Percentiles rank a stretch among this genome's conserved stretches.
Conservation (phyloP, 148 eudicot genomes). For the Diospyros kaki region DNA sequence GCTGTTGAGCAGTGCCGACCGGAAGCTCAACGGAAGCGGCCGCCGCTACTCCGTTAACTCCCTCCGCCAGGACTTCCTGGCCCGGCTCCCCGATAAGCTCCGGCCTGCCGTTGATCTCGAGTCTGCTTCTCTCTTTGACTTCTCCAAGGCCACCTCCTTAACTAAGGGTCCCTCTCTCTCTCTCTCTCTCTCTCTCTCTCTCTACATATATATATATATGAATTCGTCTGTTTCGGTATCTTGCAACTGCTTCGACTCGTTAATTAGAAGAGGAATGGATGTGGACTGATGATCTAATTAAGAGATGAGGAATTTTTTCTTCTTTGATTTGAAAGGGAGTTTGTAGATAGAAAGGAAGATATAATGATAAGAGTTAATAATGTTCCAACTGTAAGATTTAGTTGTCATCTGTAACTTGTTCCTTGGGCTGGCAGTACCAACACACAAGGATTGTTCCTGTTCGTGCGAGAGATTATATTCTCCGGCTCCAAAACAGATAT, state of each 20-base stretch:
- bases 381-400: too few relatives aligned
- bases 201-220: neutral
- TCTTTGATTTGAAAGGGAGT: too few relatives aligned
- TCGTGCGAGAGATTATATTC: too few relatives aligned
- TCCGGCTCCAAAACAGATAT: too few relatives aligned
- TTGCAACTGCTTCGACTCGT: too few relatives aligned
- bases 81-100: constrained; percentile 64
- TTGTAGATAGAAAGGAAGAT: neutral
- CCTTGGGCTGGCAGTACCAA: too few relatives aligned
- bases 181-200: constrained; percentile 3
- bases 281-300: too few relatives aligned
- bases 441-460: too few relatives aligned
- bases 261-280: too few relatives aligned
- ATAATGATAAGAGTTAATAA: neutral
- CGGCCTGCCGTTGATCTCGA: constrained; percentile 54
- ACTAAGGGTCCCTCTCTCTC: constrained; percentile 42
- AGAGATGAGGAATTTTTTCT: too few relatives aligned
- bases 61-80: constrained; percentile 49
- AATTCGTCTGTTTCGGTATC: neutral
- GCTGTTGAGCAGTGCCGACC: constrained; percentile 19
- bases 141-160: constrained; percentile 37
- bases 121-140: constrained; percentile 31
- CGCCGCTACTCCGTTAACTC: constrained; percentile 67
- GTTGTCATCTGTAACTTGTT: too few relatives aligned
- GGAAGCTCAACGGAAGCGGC: constrained; percentile 25